Percentiles rank a stretch among this genome's conserved stretches.
phyloP scores from a whole-genome alignment of 441 rosid genomes.

The Raphanus hybrid region DNA sequence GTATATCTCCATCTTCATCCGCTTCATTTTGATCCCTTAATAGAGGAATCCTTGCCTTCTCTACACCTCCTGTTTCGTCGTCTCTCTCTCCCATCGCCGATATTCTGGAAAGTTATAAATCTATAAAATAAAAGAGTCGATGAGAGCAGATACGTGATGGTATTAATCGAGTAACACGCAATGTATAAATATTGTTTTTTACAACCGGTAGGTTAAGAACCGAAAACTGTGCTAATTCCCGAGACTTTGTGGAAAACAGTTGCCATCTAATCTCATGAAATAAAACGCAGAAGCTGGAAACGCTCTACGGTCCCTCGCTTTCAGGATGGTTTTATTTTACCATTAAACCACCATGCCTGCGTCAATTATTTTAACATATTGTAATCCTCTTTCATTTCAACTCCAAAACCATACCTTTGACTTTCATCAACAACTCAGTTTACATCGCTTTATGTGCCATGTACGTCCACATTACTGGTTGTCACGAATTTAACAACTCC shows the following conservation, averaged over 20 bases:
- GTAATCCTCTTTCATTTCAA: background rate
- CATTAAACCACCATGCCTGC: background rate
- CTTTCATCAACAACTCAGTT: background rate
- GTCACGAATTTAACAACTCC: background rate
- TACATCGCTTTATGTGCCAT: background rate
- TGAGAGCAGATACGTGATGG: background rate
- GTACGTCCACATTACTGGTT: background rate
- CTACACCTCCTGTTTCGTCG: conserved; percentile 6
- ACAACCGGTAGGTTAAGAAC: background rate
- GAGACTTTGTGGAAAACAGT: background rate
- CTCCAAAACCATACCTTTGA: background rate
- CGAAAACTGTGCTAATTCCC: background rate
- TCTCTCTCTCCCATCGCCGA: conserved; percentile 3
- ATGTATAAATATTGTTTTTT: background rate
- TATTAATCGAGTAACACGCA: background rate
- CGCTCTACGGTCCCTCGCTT: background rate
- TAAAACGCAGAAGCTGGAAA: background rate
- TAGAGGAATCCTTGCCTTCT: conserved; percentile 4
- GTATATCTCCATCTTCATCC: background rate
- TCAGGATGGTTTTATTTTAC: background rate
- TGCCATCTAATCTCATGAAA: background rate
- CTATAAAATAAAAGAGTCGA: background rate
- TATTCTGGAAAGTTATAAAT: background rate
- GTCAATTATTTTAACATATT: background rate
- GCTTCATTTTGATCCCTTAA: background rate